A percentile compares a stretch with the other conserved stretches of the same genome.
Evolutionary conservation across 1,284 basidiomycete genomes (phyloP).

Genomic region (Trametes sp.): DNA sequence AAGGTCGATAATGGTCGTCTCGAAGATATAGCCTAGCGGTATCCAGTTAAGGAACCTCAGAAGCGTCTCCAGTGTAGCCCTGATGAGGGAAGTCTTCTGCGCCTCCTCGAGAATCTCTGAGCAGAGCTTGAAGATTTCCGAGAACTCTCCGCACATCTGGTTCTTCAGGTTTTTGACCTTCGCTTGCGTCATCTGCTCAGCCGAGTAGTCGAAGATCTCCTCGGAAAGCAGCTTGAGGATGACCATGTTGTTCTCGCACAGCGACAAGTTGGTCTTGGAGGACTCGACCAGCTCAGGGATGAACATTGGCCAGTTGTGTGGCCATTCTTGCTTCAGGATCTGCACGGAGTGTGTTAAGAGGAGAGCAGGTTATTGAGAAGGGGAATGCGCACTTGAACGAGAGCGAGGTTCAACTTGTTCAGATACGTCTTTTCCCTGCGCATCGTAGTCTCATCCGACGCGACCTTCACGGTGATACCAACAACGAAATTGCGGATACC

Average conservation of each 20-base stretch:
- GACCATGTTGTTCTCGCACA: constrained; percentile 99
- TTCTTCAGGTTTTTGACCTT: constrained; percentile 99
- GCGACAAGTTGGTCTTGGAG: constrained; percentile 93
- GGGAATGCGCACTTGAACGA: constrained; percentile 84
- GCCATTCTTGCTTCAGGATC: constrained; percentile 99
- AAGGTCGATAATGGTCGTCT: constrained; percentile 97
- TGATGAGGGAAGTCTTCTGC: constrained; percentile 96
- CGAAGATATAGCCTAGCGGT: constrained; percentile 98
- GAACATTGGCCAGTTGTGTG: constrained; percentile 98
- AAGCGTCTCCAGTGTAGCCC: constrained; percentile 94
- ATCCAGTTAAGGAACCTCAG: constrained; percentile 99
- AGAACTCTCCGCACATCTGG: constrained; percentile 97
- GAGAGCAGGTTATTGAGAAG: constrained; percentile 20
- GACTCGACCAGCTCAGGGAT: constrained; percentile 98
- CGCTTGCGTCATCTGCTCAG: constrained; percentile 98
- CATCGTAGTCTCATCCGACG: constrained; percentile 88
- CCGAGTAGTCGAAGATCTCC: constrained; percentile 99
- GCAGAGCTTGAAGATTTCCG: constrained; percentile 95
- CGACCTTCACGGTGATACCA: constrained; percentile 90
- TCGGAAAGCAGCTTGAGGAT: constrained; percentile 98
- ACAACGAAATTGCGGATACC: constrained; percentile 99
- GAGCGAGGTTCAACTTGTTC: constrained; percentile 96
- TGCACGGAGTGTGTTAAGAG: constrained; percentile 44
- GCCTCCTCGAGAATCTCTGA: constrained; percentile 97
- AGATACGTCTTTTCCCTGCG: constrained; percentile 95